Evolutionary conservation across 495 filamentous ascomycete species (phyloP), one percentile per base, ranked within the genome.

Genomic region (Aspergillus coremiiformis): DNA sequence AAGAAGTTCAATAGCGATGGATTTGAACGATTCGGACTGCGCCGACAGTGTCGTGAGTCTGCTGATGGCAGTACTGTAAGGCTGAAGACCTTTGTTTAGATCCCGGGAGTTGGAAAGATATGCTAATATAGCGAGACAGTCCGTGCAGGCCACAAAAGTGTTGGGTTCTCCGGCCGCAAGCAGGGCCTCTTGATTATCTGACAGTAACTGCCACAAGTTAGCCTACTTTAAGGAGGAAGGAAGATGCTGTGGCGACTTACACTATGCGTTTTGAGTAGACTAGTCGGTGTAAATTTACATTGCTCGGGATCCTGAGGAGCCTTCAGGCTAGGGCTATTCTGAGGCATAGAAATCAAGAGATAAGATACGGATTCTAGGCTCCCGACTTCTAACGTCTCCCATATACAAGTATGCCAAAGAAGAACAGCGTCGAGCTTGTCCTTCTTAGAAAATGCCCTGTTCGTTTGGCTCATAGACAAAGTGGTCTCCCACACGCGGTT

Each of bases 321-420:
- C 22, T 54, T 59, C 47, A 56, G 26, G 48, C 63, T 64, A 56
- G 59, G 46, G 12, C 59, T 57, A 21, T 62, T 60, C 17, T 70
- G 66, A 5, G 65, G 58, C 45, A 78, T 72, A 11, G 59, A 62
- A 15, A 77, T 61, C 9, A 85, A 54, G 15, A 77, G 66, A 27
- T 74, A 69, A 12, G 78, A 59, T 20, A 80, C 78, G 44, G 66
- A 66, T 1, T 57, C 52, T 23, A 69, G 52, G 24, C 85, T 69
- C 1, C 65, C 65, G 10, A 56, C 61, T 30, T 77, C 66, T 15
- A 95, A 64, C 10, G 79, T 69, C 54, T 84, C 78, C 88, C 86
- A 92, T 5, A 84, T 69, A 80, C 86, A 90, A 5, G 77, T 82
- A 43, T 74, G 79, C 80, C 83, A 90, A 0, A 93, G 69, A 12